Percentiles rank a stretch among this genome's conserved stretches.
These are phyloP conservation scores for Schoenoplectus tabernaemontani DNA, from an alignment of 202 grass and related monocot species.

Conservation along the genomic window DNA sequence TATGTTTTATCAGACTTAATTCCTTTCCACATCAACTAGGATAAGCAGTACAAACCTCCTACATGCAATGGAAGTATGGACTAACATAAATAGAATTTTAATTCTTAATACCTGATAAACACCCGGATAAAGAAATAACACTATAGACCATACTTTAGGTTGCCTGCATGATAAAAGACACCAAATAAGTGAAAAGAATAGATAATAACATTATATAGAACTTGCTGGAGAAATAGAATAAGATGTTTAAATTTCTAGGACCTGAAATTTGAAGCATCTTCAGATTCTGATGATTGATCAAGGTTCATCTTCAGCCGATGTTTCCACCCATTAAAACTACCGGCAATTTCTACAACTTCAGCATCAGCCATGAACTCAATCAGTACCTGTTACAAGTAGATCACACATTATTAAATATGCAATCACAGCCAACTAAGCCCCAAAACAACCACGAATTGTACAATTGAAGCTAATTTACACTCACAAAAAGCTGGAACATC, in stretches of 20 bases:
- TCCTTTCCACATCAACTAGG: neutral
- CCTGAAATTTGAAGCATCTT: slow-evolving; percentile 21
- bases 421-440: neutral
- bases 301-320: slow-evolving; percentile 28
- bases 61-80: neutral
- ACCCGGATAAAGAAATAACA: slow-evolving; percentile 22
- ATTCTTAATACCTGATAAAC: slow-evolving; percentile 24
- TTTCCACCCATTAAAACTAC: slow-evolving; percentile 47
- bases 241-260: neutral
- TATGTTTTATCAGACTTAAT: neutral
- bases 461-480: neutral
- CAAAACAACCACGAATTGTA: neutral
- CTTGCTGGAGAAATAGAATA: neutral
- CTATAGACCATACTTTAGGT: slow-evolving; percentile 16
- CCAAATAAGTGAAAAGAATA: neutral
- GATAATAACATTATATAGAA: neutral
- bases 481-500: neutral
- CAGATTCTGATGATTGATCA: slow-evolving; percentile 21
- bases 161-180: neutral
- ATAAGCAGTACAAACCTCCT: neutral
- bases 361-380: slow-evolving; percentile 34
- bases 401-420: neutral
- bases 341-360: slow-evolving; percentile 38
- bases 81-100: neutral
- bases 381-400: slow-evolving; percentile 28